A percentile compares a stretch with the other conserved stretches of the same genome.
Conservation (phyloP, 306 rosid genomes). For the Cicer judaicum region DNA sequence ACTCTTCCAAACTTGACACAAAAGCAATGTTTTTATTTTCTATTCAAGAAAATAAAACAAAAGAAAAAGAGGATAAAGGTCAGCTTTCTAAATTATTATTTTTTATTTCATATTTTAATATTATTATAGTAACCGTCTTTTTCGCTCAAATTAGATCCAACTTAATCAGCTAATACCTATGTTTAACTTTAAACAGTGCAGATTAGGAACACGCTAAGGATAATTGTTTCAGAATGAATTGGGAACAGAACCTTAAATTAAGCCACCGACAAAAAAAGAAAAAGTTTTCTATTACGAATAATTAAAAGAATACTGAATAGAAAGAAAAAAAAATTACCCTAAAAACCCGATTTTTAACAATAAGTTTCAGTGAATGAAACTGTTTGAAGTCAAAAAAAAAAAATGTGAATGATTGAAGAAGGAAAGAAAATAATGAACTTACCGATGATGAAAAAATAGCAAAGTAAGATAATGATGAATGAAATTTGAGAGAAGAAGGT, state of each 20-base stretch:
- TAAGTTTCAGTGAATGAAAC: too few relatives aligned
- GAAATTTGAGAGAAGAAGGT: neutral
- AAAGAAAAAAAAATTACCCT: neutral
- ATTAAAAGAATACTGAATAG: neutral
- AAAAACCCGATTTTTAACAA: neutral
- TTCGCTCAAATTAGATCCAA: conserved; percentile 51
- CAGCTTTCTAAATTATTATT: conserved; percentile 40
- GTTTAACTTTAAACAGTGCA: neutral
- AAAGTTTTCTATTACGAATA: neutral
- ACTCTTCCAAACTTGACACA: conserved; percentile 32
- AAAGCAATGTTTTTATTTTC: conserved; percentile 28
- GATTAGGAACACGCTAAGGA: neutral
- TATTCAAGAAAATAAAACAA: neutral
- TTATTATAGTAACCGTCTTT: conserved; percentile 29
- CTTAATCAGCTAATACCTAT: conserved; percentile 10
- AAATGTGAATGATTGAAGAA: too few relatives aligned
- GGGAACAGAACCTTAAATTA: conserved; percentile 38
- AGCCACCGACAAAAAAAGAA: conserved; percentile 57
- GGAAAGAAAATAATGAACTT: conserved; percentile 43
- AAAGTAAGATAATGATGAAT: conserved; percentile 36
- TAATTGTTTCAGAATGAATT: conserved; percentile 13
- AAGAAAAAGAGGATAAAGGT: neutral
- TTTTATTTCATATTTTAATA: conserved; percentile 11
- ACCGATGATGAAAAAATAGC: conserved; percentile 51
- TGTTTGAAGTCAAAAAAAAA: too few relatives aligned